Percentiles rank a stretch among this genome's conserved stretches.
phyloP scores from a whole-genome alignment of 1,139 yeast genomes.

The Geotrichum candidum region DNA sequence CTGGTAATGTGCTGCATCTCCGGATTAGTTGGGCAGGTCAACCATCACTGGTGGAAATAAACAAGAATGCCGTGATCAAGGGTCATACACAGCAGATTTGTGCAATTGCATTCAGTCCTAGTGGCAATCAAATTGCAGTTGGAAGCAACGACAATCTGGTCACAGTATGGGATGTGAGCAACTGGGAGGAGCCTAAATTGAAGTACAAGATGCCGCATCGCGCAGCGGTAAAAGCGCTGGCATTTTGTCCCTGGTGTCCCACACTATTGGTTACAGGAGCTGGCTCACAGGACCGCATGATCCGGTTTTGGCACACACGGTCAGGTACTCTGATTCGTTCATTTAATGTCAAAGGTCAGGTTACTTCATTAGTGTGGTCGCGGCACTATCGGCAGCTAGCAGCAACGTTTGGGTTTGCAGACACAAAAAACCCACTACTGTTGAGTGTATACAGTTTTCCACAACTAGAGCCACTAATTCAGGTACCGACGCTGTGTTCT shows the following conservation, averaged over 20 bases:
- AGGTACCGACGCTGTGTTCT: slow-evolving; percentile 46
- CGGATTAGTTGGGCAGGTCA: slow-evolving; percentile 34
- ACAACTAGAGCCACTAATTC: slow-evolving; percentile 41
- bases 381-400: slow-evolving; percentile 49
- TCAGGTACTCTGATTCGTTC: slow-evolving; percentile 59
- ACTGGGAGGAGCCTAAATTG: slow-evolving; percentile 40
- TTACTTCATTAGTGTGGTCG: slow-evolving; percentile 69
- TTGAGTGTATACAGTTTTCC: slow-evolving; percentile 58
- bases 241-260: slow-evolving; percentile 76
- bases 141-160: slow-evolving; percentile 75
- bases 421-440: slow-evolving; percentile 40
- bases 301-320: slow-evolving; percentile 62
- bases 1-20: slow-evolving; percentile 47
- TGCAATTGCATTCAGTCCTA: slow-evolving; percentile 50
- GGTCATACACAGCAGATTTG: slow-evolving; percentile 19
- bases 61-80: slow-evolving; percentile 26
- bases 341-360: slow-evolving; percentile 52
- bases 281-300: slow-evolving; percentile 64
- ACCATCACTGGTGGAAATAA: slow-evolving; percentile 16
- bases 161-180: slow-evolving; percentile 56
- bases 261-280: slow-evolving; percentile 76
- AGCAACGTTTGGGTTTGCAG: slow-evolving; percentile 69
- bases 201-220: slow-evolving; percentile 50
- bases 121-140: slow-evolving; percentile 49
- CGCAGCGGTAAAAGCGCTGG: slow-evolving; percentile 78